Percentiles rank a stretch among this genome's conserved stretches.
phyloP scores from a whole-genome alignment of 768 basidiomycete species.

The Collybia mongolica region DNA sequence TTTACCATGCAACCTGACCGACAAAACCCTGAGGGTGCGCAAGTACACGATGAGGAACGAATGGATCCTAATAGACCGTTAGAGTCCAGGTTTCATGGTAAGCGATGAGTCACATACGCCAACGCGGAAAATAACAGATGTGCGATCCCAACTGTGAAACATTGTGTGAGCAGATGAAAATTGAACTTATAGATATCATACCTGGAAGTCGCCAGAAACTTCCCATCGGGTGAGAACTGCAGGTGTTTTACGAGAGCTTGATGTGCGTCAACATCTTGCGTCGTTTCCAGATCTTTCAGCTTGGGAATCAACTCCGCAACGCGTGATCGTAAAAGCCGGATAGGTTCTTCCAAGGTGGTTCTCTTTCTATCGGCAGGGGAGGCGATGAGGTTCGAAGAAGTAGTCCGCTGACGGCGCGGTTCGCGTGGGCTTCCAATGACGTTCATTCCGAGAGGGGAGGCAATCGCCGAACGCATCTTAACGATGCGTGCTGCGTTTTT shows the following conservation, averaged over 20 bases:
- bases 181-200: conserved; percentile 15
- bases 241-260: conserved; percentile 67
- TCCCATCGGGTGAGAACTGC: conserved; percentile 77
- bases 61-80: conserved; percentile 44
- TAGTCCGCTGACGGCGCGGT: conserved; percentile 34
- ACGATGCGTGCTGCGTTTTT: conserved; percentile 40
- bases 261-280: conserved; percentile 64
- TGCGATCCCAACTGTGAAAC: conserved; percentile 61
- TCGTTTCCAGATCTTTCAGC: conserved; percentile 50
- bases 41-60: conserved; percentile 59
- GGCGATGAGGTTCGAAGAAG: conserved; percentile 24
- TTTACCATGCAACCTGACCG: conserved; percentile 72
- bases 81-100: not conserved
- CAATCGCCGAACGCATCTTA: conserved; percentile 33
- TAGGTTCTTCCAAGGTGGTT: conserved; percentile 27
- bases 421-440: conserved; percentile 12
- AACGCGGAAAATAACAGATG: conserved; percentile 64
- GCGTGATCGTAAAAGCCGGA: conserved; percentile 47
- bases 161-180: conserved; percentile 1
- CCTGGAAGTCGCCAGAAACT: conserved; percentile 73
- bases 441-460: conserved; percentile 13
- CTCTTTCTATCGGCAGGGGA: conserved; percentile 23
- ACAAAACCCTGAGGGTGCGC: conserved; percentile 73
- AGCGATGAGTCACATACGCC: conserved; percentile 38
- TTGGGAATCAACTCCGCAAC: conserved; percentile 55